Base-by-base conservation (phyloP, 2,329 filamentous ascomycete genomes). In the Chaetomium sp. region DNA sequence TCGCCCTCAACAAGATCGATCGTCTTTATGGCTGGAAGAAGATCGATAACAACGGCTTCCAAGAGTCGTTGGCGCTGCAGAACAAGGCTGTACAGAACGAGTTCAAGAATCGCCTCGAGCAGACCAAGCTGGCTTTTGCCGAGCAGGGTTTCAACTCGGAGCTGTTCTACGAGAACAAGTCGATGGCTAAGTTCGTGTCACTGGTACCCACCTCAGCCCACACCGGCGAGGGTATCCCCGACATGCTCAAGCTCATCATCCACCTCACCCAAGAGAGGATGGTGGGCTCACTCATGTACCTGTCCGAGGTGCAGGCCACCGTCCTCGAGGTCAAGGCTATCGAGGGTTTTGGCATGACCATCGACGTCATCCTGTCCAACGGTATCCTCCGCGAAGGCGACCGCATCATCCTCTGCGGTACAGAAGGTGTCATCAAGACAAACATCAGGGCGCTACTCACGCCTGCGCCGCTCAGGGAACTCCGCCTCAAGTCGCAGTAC, bases 1-100 rank as follows among this genome's bases (percentile, higher is more conserved):
- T 99, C 49, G 96, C 96, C 1, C 84, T 99, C 75, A 99, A 99
- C 89, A 99, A 99, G 84, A 98, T 99, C 71, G 95, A 99, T 87
- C 93, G 95, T 86, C 88, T 99, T 19, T 99, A 97, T 76, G 93
- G 92, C 76, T 99, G 96, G 95, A 97, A 97, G 84, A 93, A 94
- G 82, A 92, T 97, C 67, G 93, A 95, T 74, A 97, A 99, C 86
- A 99, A 99, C 76, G 95, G 95, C 65, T 98, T 99, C 86, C 88
- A 92, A 74, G 94, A 98, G 77, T 94, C 90, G 79, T 82, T 99
- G 76, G 87, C 87, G 49, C 84, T 96, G 73, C 95, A 99, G 80
- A 96, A 88, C 82, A 95, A 94, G 81, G 89, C 90, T 59, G 93
- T 97, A 12, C 91, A 97, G 80, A 92, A 92, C 77, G 95, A 99